phyloP scores from a whole-genome alignment of 2,329 filamentous ascomycete genomes.

The Hawksworthiomyces lignivorus region DNA sequence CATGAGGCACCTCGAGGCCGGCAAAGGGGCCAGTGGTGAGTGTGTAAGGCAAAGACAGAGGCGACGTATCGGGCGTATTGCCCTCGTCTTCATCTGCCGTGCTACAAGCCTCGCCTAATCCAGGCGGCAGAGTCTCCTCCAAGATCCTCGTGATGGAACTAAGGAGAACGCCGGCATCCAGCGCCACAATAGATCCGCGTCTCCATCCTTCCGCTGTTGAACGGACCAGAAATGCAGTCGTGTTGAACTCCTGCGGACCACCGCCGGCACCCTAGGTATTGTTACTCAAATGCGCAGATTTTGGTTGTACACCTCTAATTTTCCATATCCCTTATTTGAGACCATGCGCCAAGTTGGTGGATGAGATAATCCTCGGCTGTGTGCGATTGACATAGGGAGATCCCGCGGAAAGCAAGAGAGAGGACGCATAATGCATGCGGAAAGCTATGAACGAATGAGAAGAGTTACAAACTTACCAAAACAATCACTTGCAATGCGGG shows the following conservation, averaged over 20 bases:
- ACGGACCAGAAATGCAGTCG: conserved; percentile 82
- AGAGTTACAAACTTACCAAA: conserved; percentile 47
- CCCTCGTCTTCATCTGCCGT: conserved; percentile 7
- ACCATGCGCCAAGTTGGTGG: too few species aligned
- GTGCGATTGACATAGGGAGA: conserved; percentile 7
- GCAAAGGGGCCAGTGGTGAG: conserved; percentile 68
- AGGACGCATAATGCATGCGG: background rate
- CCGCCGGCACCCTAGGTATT: conserved; percentile 69
- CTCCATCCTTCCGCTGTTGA: conserved; percentile 73
- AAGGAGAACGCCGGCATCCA: conserved; percentile 88
- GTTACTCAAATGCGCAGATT: conserved; percentile 13
- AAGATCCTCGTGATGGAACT: conserved; percentile 77
- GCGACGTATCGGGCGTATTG: conserved; percentile 2
- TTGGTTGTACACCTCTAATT: too few species aligned
- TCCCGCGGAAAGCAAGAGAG: conserved; percentile 10
- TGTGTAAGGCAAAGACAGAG: conserved; percentile 41
- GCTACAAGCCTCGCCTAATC: conserved; percentile 21
- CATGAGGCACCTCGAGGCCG: conserved; percentile 63
- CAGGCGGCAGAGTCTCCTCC: conserved; percentile 40
- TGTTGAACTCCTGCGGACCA: conserved; percentile 82
- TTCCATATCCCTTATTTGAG: too few species aligned
- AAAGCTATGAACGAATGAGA: background rate
- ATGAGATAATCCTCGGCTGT: too few species aligned
- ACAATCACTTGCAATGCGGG: conserved; percentile 66
- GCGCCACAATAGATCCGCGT: conserved; percentile 76